These are phyloP conservation scores for Straminergon stramineum DNA, from an alignment of 225 moss, liverwort and hornwort species.

Conservation along the genomic window DNA sequence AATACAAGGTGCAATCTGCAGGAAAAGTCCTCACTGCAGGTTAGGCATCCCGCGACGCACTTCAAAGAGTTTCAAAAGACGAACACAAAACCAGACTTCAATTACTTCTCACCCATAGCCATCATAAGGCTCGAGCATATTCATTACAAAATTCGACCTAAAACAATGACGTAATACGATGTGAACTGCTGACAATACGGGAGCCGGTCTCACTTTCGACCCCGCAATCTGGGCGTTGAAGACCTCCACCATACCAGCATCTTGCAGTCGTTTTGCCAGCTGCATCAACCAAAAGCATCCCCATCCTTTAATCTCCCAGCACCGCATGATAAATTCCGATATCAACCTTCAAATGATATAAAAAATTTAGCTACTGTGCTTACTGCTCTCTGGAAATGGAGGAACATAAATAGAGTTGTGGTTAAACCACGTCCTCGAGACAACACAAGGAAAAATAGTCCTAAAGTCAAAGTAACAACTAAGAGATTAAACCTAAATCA, in stretches of 20 bases:
- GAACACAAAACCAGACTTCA: background rate
- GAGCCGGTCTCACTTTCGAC: constrained; percentile 52
- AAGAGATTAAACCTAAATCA: background rate
- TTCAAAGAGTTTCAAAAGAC: background rate
- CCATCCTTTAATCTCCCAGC: background rate
- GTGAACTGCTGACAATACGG: background rate
- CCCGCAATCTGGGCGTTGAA: constrained; percentile 82
- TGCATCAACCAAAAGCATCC: constrained; percentile 21
- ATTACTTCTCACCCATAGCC: background rate
- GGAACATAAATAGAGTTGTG: background rate
- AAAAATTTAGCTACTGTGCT: background rate
- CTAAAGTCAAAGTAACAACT: background rate
- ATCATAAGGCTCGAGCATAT: background rate
- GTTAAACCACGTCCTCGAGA: background rate
- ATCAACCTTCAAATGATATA: background rate
- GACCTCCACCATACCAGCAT: constrained; percentile 95
- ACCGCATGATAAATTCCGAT: background rate
- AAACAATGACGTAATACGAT: background rate
- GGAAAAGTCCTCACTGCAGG: background rate
- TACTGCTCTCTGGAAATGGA: background rate
- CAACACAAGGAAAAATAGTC: background rate
- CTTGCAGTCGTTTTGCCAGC: constrained; percentile 95
- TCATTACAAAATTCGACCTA: background rate
- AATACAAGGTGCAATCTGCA: constrained; percentile 88
- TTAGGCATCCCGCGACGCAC: background rate